These are phyloP conservation scores for Globisporangium cylindrosporum DNA, from an alignment of 352 stramenopile genomes.

Conservation along the genomic window DNA sequence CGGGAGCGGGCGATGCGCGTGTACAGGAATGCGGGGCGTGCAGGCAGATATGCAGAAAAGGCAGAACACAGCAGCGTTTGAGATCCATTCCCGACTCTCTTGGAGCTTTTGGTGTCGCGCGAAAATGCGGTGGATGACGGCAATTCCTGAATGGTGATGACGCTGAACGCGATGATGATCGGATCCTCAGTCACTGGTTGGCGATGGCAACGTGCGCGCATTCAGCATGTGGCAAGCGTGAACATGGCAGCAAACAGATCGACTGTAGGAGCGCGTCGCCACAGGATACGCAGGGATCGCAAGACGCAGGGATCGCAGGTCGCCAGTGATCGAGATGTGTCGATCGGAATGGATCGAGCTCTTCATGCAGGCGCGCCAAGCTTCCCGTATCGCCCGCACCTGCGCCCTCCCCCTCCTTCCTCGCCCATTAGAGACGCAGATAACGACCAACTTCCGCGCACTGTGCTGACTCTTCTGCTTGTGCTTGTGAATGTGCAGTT, in stretches of 20 bases:
- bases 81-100: not conserved
- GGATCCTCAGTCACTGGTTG: too few species aligned
- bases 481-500: conserved; percentile 31
- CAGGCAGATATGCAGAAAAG: conserved; percentile 13
- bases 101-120: not conserved
- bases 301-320: not conserved
- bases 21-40: not conserved
- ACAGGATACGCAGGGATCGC: not conserved
- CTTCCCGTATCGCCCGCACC: not conserved
- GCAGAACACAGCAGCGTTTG: not conserved
- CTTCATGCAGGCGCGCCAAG: not conserved
- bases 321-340: not conserved
- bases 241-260: not conserved
- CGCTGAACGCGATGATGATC: too few species aligned
- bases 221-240: not conserved
- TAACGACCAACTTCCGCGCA: not conserved
- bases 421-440: not conserved
- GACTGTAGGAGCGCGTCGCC: not conserved
- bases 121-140: not conserved
- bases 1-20: not conserved
- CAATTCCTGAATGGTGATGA: not conserved
- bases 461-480: not conserved
- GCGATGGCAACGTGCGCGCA: not conserved
- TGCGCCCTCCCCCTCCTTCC: too few species aligned
- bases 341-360: too few species aligned